phyloP scores from a whole-genome alignment of 257 asterid species.

The Solanum virginianum region DNA sequence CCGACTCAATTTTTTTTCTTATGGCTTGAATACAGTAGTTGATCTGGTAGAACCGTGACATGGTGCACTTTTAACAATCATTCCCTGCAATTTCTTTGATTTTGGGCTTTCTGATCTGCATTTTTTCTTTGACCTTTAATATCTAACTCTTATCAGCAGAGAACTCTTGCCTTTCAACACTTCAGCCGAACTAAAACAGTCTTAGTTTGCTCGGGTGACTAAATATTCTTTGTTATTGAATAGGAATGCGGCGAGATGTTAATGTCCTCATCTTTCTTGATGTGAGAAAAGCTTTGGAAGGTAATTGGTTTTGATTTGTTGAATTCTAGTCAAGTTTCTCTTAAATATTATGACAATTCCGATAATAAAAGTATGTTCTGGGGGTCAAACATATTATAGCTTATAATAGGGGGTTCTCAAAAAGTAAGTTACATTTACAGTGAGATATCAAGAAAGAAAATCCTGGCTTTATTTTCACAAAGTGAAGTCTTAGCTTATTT shows the following conservation, averaged over 20 bases:
- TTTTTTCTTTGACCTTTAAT: neutral
- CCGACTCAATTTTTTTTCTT: neutral
- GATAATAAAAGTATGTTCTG: neutral
- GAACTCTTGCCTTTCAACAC: neutral
- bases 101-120: neutral
- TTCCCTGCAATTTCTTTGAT: neutral
- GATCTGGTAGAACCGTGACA: neutral
- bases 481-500: neutral
- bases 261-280: conserved; percentile 66
- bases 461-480: neutral
- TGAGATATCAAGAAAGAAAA: neutral
- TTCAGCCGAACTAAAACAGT: neutral
- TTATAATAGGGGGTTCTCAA: neutral
- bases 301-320: conserved; percentile 18
- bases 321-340: neutral
- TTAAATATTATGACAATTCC: neutral
- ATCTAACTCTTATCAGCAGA: neutral
- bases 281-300: conserved; percentile 78
- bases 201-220: neutral
- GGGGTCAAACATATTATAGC: neutral
- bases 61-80: neutral
- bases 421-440: neutral
- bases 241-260: conserved; percentile 83
- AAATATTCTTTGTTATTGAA: neutral
- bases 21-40: neutral